Evolutionary conservation across 1,139 yeast species (phyloP).

Genomic region (Geotrichum fermentans): DNA sequence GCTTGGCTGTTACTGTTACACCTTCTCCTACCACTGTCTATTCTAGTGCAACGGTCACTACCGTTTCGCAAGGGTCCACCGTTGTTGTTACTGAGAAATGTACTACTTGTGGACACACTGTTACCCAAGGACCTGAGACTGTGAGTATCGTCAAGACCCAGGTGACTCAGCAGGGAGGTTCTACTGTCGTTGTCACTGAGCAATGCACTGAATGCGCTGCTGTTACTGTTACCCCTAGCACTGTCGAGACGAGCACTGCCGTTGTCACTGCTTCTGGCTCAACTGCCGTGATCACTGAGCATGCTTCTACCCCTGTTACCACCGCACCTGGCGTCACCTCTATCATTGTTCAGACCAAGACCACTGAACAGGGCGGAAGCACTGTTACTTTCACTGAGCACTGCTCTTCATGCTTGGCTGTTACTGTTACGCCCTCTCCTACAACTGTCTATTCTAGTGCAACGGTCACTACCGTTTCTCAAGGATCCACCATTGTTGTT

Average conservation of each 20-base stretch:
- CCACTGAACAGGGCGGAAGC: background rate
- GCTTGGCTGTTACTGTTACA: constrained; percentile 8
- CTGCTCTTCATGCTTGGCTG: background rate
- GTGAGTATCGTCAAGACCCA: constrained; percentile 6
- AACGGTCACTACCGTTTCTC: constrained; percentile 1
- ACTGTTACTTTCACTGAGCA: constrained; percentile 4
- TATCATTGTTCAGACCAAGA: background rate
- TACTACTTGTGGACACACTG: background rate
- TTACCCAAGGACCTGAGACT: background rate
- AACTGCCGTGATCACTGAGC: background rate
- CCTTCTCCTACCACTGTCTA: constrained; percentile 7
- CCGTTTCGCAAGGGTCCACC: constrained; percentile 1
- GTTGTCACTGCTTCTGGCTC: background rate
- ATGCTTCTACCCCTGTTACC: background rate
- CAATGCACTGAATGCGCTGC: background rate
- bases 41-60: constrained; percentile 1
- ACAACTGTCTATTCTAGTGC: background rate
- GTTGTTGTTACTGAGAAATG: constrained; percentile 6
- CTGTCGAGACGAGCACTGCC: background rate
- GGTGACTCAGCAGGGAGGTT: constrained; percentile 4
- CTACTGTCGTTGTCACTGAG: constrained; percentile 7
- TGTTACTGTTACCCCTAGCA: background rate
- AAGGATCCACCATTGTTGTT: constrained; percentile 3
- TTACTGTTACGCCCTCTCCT: constrained; percentile 4
- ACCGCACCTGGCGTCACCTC: background rate